Base-by-base conservation (phyloP, 1,284 basidiomycete species). In the Moesziomyces parantarcticus region DNA sequence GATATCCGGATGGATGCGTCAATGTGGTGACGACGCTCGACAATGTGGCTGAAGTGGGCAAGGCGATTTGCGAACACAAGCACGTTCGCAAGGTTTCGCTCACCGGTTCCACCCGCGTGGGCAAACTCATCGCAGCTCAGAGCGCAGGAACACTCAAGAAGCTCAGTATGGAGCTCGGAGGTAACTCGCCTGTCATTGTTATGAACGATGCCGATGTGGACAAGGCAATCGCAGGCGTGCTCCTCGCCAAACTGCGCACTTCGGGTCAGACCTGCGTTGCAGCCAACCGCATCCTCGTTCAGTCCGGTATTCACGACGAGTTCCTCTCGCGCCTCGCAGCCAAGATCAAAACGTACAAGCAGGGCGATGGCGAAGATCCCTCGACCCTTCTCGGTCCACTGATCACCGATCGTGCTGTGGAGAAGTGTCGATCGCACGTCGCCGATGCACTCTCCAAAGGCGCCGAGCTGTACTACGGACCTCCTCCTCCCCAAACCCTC, bases 141-240 rank as follows among this genome's bases (percentile, higher is more conserved):
- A 48, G 46, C 21, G 71, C 71, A 5, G 44, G 50, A 10, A 69
- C 66, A 20, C 52, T 85, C 46, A 96, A 96, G 87, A 89, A 93
- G 89, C 91, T 96, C 51, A 93, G 93, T 5, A 89, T 97, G 77
- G 94, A 97, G 86, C 88, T 97, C 49, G 94, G 94, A 40, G 94
- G 94, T 39, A 97, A 97, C 88, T 91, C 90, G 64, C 92, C 93
- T 22, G 92, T 90, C 81, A 91, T 86, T 81, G 86, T 92, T 65
- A 91, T 89, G 65, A 86, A 91, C 62, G 90, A 92, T 74, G 89
- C 90, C 0, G 88, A 91, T 78, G 57, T 84, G 20, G 80, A 83
- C 16, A 71, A 82, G 47, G 82, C 84, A 16, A 59, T 76, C 45
- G 25, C 52, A 11, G 71, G 69, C 18, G 58, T 74, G 2, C 41